Evolutionary conservation across 805 yeast genomes (phyloP).

Genomic region (Komagataella populi): DNA sequence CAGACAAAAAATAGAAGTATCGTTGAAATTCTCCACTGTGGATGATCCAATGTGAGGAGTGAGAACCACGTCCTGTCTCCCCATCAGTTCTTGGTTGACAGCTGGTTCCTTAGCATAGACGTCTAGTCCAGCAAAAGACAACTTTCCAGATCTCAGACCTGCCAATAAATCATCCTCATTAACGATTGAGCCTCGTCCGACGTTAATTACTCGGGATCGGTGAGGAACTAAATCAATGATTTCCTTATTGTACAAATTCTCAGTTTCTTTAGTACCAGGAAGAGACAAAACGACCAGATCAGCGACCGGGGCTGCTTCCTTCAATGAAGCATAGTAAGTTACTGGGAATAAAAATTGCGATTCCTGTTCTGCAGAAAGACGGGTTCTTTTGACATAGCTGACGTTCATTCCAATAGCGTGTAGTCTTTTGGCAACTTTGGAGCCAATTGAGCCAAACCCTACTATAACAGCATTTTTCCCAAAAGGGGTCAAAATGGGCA

Average conservation of each 20-base stretch:
- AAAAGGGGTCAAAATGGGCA: slow-evolving; percentile 32
- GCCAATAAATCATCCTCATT: slow-evolving; percentile 52
- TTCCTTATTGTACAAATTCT: slow-evolving; percentile 34
- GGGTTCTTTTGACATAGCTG: slow-evolving; percentile 44
- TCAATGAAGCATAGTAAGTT: slow-evolving; percentile 29
- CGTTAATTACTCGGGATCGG: slow-evolving; percentile 54
- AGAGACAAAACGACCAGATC: slow-evolving; percentile 55
- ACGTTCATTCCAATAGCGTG: slow-evolving; percentile 50
- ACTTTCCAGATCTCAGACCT: slow-evolving; percentile 46
- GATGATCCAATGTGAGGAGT: slow-evolving; percentile 68
- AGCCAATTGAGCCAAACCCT: slow-evolving; percentile 71
- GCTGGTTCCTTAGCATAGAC: slow-evolving; percentile 56
- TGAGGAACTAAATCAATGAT: slow-evolving; percentile 32
- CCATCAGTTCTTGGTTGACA: slow-evolving; percentile 32
- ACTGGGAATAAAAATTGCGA: slow-evolving; percentile 26
- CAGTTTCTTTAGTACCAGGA: slow-evolving; percentile 50
- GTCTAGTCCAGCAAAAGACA: slow-evolving; percentile 59
- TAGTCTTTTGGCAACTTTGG: slow-evolving; percentile 43
- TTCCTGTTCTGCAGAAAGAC: slow-evolving; percentile 21
- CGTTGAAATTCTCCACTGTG: slow-evolving; percentile 39
- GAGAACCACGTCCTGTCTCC: slow-evolving; percentile 48
- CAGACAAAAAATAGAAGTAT: slow-evolving; percentile 38
- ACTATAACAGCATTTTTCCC: slow-evolving; percentile 49
- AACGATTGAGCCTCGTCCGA: slow-evolving; percentile 63
- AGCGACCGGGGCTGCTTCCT: slow-evolving; percentile 18